Base-by-base conservation (phyloP, 345 rosid genomes). In the Lepidium aucheri region DNA sequence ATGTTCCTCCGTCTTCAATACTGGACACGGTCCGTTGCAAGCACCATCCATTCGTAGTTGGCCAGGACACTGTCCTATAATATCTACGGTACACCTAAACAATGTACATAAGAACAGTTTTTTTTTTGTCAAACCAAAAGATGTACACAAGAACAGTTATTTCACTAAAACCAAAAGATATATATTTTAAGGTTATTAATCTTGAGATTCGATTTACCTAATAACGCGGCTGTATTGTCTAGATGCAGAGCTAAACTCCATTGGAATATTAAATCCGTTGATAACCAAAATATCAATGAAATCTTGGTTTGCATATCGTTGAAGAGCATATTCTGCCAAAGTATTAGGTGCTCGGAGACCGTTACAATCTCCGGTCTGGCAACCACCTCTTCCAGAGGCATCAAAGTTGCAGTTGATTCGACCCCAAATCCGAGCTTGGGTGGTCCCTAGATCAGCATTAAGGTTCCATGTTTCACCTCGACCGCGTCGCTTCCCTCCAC, bases 231-330 rank as follows among this genome's bases (percentile, higher is more conserved):
- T 53, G 57, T 64, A 73, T 35, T 73, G 59, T 6, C 28, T 33
- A 17, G 72, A 58, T 6, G 60, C 61, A 32, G 77, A 67, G 9
- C 66, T 65, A 10, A 65, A 80, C 30, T 70, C 73, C 83, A 85
- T 84, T 0, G 89, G 85, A n/a, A 74, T 62, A 33, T 74, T 74
- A 3, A 74, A 74, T 11, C 74, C 78, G 56, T 74, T 74, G 47
- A 74, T 52, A 2, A 83, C 69, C 0, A 89, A 88, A 1, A 85
- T 78, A 68, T 84, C 84, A 17, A 68, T 42, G 14, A 57, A 70
- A 54, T 76, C 76, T 47, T 17, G 68, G 35, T 53, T n/a, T 26
- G 51, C 39, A 41, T 11, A 76, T 44, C 61, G 73, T 30, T 8
- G 1, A 4, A 76, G 46, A 3, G 76, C 28, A 52, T 44, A 76